Evolutionary conservation across 2,329 filamentous ascomycete species (phyloP), one percentile per base, ranked within the genome.

Genomic region (Cercospora berteroae): DNA sequence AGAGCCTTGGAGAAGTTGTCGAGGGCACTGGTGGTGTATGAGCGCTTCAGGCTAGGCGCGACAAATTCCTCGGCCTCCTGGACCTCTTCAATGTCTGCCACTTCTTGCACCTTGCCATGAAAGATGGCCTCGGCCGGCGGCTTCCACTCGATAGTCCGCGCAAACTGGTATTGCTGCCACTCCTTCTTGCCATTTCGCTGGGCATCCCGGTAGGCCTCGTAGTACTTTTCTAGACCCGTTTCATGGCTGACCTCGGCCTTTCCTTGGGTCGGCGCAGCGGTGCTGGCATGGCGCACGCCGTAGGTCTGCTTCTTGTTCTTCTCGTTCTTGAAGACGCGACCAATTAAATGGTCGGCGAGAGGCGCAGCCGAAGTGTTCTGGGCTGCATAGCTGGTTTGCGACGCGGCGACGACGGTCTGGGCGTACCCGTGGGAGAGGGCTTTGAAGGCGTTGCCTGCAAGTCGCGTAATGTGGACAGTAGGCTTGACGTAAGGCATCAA

Each of bases 351-450:
- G 67, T 80, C 81, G 67, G 82, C 80, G 75, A 88, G 82, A 50
- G 84, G 81, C 70, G 84, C 85, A 67, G 88, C 80, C 52, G 83
- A 81, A 65, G 85, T 85, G 73, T 85, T 85, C 70, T 87, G 84
- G 50, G 93, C 79, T 83, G 89, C 86, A 89, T 93, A 87, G 85
- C 88, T 86, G 83, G 90, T 89, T 86, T 97, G 93, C 72, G 93
- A 93, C 76, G 93, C 94, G 78, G 95, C 95, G 83, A 99, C 93
- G 82, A 98, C 90, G 71, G 94, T 97, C 81, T 98, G 94, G 76
- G 94, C 94, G 87, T 97, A 98, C 83, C 94, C 94, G 88, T 98
- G 93, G 80, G 93, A 94, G 81, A 98, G 91, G 78, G 94, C 93
- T 85, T 98, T 98, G 75, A 79, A 75, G 63, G 77, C 77, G 68